A percentile compares a stretch with the other conserved stretches of the same genome.
These are phyloP conservation scores for Gracilaria domingensis DNA, from an alignment of 23 red algal genomes.

Conservation along the genomic window DNA sequence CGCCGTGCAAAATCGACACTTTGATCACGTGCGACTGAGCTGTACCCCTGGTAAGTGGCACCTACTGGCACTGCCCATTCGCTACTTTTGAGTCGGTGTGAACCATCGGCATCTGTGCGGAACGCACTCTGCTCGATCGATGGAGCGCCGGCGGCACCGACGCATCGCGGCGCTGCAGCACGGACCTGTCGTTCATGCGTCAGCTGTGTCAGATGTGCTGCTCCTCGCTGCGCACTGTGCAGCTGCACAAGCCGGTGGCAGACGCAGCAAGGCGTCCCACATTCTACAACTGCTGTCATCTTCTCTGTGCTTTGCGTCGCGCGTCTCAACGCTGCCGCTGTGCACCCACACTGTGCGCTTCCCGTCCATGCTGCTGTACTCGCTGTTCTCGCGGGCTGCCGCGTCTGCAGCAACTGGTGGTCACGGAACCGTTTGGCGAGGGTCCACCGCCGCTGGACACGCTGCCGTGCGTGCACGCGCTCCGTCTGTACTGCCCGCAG, in stretches of 20 bases:
- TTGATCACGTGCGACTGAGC: background rate
- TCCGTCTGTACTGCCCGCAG: too few relatives aligned
- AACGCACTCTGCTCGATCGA: background rate
- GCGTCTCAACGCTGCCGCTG: background rate
- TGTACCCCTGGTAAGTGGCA: too few relatives aligned
- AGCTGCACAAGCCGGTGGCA: background rate
- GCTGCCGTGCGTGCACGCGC: background rate
- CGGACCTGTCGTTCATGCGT: background rate
- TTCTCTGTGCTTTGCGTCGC: background rate
- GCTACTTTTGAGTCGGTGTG: background rate
- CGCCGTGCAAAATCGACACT: background rate
- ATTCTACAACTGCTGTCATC: background rate
- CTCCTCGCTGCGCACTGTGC: background rate
- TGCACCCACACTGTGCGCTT: background rate
- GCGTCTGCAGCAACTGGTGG: background rate
- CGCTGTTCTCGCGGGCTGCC: slow-evolving; percentile 1
- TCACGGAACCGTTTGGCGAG: background rate
- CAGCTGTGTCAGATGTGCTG: background rate
- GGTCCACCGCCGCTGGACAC: background rate
- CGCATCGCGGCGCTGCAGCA: background rate
- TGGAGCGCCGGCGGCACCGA: background rate
- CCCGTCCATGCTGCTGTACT: background rate
- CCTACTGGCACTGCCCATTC: background rate
- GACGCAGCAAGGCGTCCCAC: background rate
- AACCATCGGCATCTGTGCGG: background rate